Evolutionary conservation across 2,329 filamentous ascomycete genomes (phyloP).

Genomic region (Penicillium sp.): DNA sequence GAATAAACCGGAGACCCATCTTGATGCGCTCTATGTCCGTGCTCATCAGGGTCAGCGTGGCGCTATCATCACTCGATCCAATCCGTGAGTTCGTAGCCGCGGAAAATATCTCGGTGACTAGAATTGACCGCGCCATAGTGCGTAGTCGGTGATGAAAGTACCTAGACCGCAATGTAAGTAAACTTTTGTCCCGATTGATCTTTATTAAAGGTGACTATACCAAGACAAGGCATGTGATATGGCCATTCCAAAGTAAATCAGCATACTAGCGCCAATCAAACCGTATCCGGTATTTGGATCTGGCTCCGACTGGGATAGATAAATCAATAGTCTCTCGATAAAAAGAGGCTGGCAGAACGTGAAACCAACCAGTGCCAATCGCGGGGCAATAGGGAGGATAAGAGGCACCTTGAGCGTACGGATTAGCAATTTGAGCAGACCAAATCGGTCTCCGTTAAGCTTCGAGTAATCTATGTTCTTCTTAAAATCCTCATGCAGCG

Average conservation of each 20-base stretch:
- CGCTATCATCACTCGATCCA: background rate
- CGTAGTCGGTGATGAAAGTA: background rate
- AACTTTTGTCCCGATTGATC: background rate
- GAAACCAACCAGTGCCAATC: conserved; percentile 26
- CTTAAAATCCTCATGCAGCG: background rate
- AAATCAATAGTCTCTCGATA: conserved; percentile 22
- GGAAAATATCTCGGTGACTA: background rate
- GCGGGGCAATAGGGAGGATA: conserved; percentile 23
- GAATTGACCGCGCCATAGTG: background rate
- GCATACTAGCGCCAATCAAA: conserved; percentile 22
- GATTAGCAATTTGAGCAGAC: conserved; percentile 19
- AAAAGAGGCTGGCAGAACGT: conserved; percentile 28
- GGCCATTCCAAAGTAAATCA: conserved; percentile 18
- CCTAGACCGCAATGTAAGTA: background rate
- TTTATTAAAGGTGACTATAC: conserved; percentile 20
- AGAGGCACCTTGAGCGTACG: conserved; percentile 25
- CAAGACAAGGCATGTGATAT: conserved; percentile 14
- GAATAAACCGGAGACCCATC: conserved; percentile 7
- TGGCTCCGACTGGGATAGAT: background rate
- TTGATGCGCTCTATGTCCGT: background rate
- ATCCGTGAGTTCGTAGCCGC: background rate
- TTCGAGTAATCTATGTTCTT: background rate
- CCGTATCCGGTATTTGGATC: conserved; percentile 21
- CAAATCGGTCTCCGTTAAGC: background rate
- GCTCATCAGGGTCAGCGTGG: background rate